A percentile compares a stretch with the other conserved stretches of the same genome.
phyloP scores from a whole-genome alignment of 805 yeast species.

The Wickerhamomyces bisporus region DNA sequence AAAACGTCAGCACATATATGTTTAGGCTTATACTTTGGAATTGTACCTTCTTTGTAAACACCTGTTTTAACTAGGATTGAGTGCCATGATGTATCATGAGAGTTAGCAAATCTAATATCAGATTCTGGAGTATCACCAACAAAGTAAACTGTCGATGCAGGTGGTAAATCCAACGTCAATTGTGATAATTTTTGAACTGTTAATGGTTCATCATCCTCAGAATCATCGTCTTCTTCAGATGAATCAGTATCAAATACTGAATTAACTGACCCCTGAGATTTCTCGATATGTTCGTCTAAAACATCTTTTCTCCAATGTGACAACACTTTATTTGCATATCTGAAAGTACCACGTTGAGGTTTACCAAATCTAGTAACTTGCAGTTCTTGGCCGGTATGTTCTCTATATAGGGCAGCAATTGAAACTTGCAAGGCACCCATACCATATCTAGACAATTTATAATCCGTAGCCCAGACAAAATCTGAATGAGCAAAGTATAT shows the following conservation, averaged over 20 bases:
- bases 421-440: conserved; percentile 94
- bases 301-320: conserved; percentile 75
- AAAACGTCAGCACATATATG: conserved; percentile 67
- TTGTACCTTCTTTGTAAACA: conserved; percentile 76
- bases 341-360: conserved; percentile 84
- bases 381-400: conserved; percentile 77
- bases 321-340: conserved; percentile 74
- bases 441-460: conserved; percentile 76
- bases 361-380: conserved; percentile 83
- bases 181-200: conserved; percentile 41
- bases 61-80: conserved; percentile 85
- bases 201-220: conserved; percentile 38
- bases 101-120: conserved; percentile 81
- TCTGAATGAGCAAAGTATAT: conserved; percentile 89
- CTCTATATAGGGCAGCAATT: conserved; percentile 77
- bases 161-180: conserved; percentile 56
- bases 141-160: conserved; percentile 81
- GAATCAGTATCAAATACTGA: conserved; percentile 21
- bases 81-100: conserved; percentile 80
- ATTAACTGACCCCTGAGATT: conserved; percentile 31
- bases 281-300: conserved; percentile 66
- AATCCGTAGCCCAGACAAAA: conserved; percentile 90
- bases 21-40: conserved; percentile 75
- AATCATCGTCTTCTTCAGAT: conserved; percentile 23
- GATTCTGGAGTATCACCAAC: conserved; percentile 91